A percentile compares a stretch with the other conserved stretches of the same genome.
phyloP scores from a whole-genome alignment of 805 yeast species.

The Metschnikowia baotianmanensis region DNA sequence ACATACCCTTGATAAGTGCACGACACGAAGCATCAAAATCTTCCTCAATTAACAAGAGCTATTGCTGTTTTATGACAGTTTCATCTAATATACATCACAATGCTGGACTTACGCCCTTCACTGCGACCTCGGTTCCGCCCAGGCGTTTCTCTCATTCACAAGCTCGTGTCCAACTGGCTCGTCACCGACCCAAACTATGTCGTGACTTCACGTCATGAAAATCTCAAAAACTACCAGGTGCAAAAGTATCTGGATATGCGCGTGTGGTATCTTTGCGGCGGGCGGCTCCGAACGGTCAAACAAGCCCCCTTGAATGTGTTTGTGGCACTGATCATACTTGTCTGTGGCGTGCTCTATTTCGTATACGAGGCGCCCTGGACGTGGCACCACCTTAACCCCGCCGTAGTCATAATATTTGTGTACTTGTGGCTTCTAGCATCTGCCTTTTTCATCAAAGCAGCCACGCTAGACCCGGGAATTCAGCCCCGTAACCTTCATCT shows the following conservation, averaged over 20 bases:
- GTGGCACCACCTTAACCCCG: constrained; percentile 58
- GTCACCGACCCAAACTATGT: constrained; percentile 23
- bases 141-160: constrained; percentile 5
- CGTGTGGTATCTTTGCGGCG: constrained; percentile 60
- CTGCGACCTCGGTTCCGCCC: constrained; percentile 2
- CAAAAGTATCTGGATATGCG: constrained; percentile 31
- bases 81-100: not conserved
- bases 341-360: constrained; percentile 55
- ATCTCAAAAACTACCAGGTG: constrained; percentile 41
- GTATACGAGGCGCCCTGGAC: constrained; percentile 46
- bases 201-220: constrained; percentile 2
- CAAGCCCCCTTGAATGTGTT: constrained; percentile 39
- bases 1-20: too few species aligned
- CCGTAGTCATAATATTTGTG: constrained; percentile 51
- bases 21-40: too few species aligned
- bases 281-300: constrained; percentile 50
- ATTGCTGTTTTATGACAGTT: too few species aligned
- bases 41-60: too few species aligned
- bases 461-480: constrained; percentile 67
- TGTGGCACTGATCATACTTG: constrained; percentile 32
- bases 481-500: constrained; percentile 67
- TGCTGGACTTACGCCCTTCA: not conserved
- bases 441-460: constrained; percentile 49
- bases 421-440: constrained; percentile 57
- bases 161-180: constrained; percentile 23